These are phyloP conservation scores for Brassica carinata DNA, from an alignment of 345 rosid species.

Conservation along the genomic window DNA sequence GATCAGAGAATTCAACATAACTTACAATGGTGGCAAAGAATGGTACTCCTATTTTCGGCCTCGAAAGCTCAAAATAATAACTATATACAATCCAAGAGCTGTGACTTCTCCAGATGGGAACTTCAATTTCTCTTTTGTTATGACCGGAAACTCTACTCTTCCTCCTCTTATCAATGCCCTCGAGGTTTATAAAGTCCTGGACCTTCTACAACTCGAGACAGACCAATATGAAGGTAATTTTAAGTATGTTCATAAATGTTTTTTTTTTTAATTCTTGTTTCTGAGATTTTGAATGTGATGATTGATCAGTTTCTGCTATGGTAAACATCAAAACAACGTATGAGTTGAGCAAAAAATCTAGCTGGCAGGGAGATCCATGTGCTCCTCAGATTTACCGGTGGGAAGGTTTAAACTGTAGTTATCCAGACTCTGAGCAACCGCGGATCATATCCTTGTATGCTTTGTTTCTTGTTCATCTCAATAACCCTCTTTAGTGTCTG, in stretches of 20 bases:
- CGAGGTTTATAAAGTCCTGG: slow-evolving; percentile 15
- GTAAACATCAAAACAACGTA: slow-evolving; percentile 40
- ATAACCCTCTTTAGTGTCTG: not conserved
- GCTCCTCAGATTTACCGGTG: slow-evolving; percentile 27
- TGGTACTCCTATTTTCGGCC: slow-evolving; percentile 5
- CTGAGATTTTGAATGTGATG: not conserved
- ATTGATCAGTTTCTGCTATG: slow-evolving; percentile 32
- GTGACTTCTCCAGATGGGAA: slow-evolving; percentile 22
- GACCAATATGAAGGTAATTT: too few species aligned
- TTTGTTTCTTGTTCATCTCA: not conserved
- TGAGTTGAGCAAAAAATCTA: slow-evolving; percentile 15
- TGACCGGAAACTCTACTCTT: slow-evolving; percentile 23
- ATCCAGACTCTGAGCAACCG: slow-evolving; percentile 7
- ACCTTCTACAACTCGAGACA: too few species aligned
- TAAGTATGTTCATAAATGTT: too few species aligned
- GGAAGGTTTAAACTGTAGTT: slow-evolving; percentile 46
- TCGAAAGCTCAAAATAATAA: slow-evolving; percentile 16
- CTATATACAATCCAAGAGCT: slow-evolving; percentile 21
- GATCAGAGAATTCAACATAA: slow-evolving; percentile 40
- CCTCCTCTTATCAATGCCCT: slow-evolving; percentile 47
- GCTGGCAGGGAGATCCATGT: slow-evolving; percentile 55
- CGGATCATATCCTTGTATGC: slow-evolving; percentile 49
- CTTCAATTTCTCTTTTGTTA: not conserved
- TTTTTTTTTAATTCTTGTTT: too few species aligned
- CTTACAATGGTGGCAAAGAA: slow-evolving; percentile 18